Conservation (phyloP, 352 stramenopile species). For the Phytophthora niederhauseri region DNA sequence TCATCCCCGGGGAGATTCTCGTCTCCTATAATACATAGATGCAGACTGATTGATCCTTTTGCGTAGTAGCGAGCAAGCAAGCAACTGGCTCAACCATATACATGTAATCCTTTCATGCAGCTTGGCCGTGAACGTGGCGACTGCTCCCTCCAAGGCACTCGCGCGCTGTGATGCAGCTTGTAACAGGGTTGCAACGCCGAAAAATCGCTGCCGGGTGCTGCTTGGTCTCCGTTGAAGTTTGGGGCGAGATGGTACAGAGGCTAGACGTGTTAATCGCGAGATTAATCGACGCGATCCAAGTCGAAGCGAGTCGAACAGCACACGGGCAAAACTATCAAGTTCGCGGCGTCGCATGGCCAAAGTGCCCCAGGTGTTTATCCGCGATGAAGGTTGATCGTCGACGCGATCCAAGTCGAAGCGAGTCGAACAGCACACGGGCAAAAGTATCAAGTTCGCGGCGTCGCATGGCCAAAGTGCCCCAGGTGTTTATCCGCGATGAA, state of each 20-base stretch:
- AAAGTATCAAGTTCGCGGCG: slow-evolving; percentile 31
- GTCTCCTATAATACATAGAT: too few relatives aligned
- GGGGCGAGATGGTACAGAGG: slow-evolving; percentile 3
- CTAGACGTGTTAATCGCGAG: slow-evolving; percentile 12
- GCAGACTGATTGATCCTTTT: too few relatives aligned
- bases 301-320: slow-evolving; percentile 12
- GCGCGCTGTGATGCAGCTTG: neutral
- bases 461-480: slow-evolving; percentile 18
- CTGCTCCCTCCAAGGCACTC: neutral
- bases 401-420: slow-evolving; percentile 17
- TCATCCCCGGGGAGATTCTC: too few relatives aligned
- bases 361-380: slow-evolving; percentile 19
- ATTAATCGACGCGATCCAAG: slow-evolving; percentile 21
- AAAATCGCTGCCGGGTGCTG: neutral
- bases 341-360: slow-evolving; percentile 22
- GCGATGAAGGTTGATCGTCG: slow-evolving; percentile 17
- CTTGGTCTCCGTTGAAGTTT: slow-evolving; percentile 17
- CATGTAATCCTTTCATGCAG: too few relatives aligned
- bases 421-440: neutral
- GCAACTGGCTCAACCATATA: too few relatives aligned
- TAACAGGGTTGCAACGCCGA: too few relatives aligned
- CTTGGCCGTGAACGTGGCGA: neutral
- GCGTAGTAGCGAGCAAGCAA: too few relatives aligned
- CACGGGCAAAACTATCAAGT: slow-evolving; percentile 28
- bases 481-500: slow-evolving; percentile 22